Percentiles rank a stretch among this genome's conserved stretches.
Conservation (phyloP, 371 early-diverging fungal species). For the Rhizomucor pusillus region DNA sequence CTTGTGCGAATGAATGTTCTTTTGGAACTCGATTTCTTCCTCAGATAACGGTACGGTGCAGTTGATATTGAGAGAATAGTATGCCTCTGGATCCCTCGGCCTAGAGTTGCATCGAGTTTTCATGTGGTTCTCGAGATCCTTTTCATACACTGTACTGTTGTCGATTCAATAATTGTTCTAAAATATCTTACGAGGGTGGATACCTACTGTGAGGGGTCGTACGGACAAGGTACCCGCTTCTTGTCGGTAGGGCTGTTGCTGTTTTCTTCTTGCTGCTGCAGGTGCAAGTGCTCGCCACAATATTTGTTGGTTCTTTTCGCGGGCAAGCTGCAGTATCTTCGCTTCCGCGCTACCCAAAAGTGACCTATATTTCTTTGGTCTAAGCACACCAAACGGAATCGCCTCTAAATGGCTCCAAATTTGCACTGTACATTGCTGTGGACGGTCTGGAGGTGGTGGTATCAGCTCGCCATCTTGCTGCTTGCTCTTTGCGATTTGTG, state of each 20-base stretch:
- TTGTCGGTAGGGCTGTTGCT: background rate
- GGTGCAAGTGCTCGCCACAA: conserved; percentile 74
- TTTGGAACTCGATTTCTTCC: conserved; percentile 46
- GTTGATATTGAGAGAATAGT: conserved; percentile 56
- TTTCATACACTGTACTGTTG: conserved; percentile 62
- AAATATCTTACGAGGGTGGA: background rate
- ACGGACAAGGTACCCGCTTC: conserved; percentile 77
- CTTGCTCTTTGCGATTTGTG: conserved; percentile 14
- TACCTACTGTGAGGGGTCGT: conserved; percentile 73
- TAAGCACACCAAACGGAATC: background rate
- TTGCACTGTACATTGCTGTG: conserved; percentile 39
- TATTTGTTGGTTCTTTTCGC: conserved; percentile 57
- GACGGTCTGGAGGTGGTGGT: conserved; percentile 45
- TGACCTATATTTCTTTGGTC: conserved; percentile 26
- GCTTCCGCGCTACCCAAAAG: conserved; percentile 40
- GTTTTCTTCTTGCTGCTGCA: conserved; percentile 3
- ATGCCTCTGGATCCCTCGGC: conserved; percentile 50
- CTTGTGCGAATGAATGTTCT: conserved; percentile 41
- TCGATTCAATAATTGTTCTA: background rate
- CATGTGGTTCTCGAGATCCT: conserved; percentile 67
- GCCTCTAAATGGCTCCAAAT: background rate
- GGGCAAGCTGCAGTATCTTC: conserved; percentile 66
- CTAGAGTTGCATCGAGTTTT: conserved; percentile 66
- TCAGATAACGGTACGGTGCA: conserved; percentile 47
- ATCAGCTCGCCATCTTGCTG: conserved; percentile 11